phyloP scores from a whole-genome alignment of 331 rosid species.

The Acacia concinna region DNA sequence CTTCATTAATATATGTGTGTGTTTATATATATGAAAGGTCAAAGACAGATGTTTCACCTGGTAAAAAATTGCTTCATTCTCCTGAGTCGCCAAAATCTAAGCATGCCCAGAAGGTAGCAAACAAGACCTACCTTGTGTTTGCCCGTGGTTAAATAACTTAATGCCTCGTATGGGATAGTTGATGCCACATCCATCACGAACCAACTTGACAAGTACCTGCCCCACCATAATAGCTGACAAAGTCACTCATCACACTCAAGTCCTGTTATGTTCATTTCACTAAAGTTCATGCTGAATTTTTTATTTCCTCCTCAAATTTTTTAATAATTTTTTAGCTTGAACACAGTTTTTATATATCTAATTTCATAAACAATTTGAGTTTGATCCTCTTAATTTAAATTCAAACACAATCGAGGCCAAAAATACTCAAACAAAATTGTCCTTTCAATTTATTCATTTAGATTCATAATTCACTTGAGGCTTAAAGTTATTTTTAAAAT shows the following conservation, averaged over 20 bases:
- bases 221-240: constrained; percentile 1
- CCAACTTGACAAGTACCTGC: constrained; percentile 87
- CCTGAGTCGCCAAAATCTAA: constrained; percentile 83
- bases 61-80: constrained; percentile 81
- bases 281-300: neutral
- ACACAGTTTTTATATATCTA: neutral
- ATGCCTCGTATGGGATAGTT: constrained; percentile 68
- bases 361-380: neutral
- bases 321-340: neutral
- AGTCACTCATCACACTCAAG: neutral
- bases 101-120: constrained; percentile 68
- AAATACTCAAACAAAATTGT: neutral
- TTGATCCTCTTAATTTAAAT: neutral
- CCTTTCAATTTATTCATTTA: no score
- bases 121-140: constrained; percentile 47
- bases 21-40: neutral
- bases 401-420: neutral
- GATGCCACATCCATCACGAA: constrained; percentile 91
- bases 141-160: constrained; percentile 58
- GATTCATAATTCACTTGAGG: neutral
- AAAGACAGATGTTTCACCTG: constrained; percentile 39
- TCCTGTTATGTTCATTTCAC: neutral
- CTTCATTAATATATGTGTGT: neutral
- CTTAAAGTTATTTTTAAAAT: neutral
- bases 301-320: neutral